phyloP scores from a whole-genome alignment of 441 rosid species.

The Adansonia gregorii region DNA sequence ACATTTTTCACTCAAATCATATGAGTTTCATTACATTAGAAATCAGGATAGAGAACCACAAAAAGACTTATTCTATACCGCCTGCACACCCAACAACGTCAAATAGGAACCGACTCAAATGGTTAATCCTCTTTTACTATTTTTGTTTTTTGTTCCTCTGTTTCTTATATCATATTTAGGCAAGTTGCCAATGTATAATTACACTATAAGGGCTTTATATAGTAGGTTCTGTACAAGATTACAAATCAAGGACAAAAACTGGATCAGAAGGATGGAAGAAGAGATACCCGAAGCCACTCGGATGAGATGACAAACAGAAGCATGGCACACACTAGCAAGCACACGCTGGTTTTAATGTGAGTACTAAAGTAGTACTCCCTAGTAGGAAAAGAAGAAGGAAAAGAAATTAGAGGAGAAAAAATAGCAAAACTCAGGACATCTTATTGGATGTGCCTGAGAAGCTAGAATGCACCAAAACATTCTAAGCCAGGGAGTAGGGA shows the following conservation, averaged over 20 bases:
- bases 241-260: conserved; percentile 56
- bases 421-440: conserved; percentile 48
- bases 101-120: conserved; percentile 47
- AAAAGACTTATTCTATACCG: conserved; percentile 59
- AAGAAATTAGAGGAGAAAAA: conserved; percentile 37
- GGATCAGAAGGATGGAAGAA: conserved; percentile 43
- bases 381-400: conserved; percentile 26
- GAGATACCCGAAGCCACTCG: conserved; percentile 48
- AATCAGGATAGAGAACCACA: conserved; percentile 34
- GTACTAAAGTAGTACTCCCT: conserved; percentile 42
- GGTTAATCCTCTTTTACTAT: conserved; percentile 54
- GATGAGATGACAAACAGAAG: conserved; percentile 47
- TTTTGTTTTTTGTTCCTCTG: conserved; percentile 32
- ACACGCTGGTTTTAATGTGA: conserved; percentile 45
- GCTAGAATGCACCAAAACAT: conserved; percentile 79
- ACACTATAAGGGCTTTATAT: conserved; percentile 65
- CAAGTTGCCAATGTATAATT: conserved; percentile 65
- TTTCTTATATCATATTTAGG: conserved; percentile 60
- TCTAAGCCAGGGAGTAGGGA: conserved; percentile 52
- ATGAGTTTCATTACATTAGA: conserved; percentile 57
- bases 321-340: conserved; percentile 54
- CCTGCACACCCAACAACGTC: conserved; percentile 53
- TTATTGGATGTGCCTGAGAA: conserved; percentile 57
- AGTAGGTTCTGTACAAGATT: conserved; percentile 77
- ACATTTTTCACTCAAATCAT: conserved; percentile 58